Percentiles rank a stretch among this genome's conserved stretches.
phyloP scores from a whole-genome alignment of 495 filamentous ascomycete species.

The Staphylotrichum tortipilum region DNA sequence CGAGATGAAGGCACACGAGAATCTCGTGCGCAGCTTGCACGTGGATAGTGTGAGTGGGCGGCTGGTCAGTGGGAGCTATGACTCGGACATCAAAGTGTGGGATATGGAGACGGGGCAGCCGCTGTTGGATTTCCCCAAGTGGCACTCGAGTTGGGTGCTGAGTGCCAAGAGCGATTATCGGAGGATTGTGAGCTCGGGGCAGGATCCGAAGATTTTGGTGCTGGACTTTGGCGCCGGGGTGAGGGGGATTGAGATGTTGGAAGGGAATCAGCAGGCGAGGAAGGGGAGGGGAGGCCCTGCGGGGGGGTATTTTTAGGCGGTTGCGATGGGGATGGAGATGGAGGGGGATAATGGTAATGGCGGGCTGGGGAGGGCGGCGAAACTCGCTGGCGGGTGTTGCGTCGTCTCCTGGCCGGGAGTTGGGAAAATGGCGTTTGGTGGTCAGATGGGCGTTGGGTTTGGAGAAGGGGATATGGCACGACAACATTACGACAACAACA shows the following conservation, averaged over 20 bases:
- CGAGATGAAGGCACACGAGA: conserved; percentile 66
- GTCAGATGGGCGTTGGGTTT: too few relatives aligned
- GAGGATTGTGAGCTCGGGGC: conserved; percentile 84
- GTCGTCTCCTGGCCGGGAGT: too few relatives aligned
- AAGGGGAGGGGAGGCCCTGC: neutral
- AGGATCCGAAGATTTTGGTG: conserved; percentile 84
- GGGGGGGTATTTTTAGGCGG: neutral
- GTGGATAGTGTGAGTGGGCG: conserved; percentile 75
- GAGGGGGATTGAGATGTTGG: conserved; percentile 44
- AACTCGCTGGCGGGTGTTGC: too few relatives aligned
- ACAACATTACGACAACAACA: too few relatives aligned
- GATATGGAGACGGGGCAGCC: conserved; percentile 66
- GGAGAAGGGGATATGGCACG: too few relatives aligned
- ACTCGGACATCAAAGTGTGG: conserved; percentile 86
- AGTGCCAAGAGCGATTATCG: conserved; percentile 92
- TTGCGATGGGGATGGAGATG: neutral
- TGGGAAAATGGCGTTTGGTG: too few relatives aligned
- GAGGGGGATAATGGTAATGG: too few relatives aligned
- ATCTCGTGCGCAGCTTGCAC: conserved; percentile 79
- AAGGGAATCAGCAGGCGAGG: conserved; percentile 34
- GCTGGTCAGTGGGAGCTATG: conserved; percentile 85
- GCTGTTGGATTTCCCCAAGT: conserved; percentile 70
- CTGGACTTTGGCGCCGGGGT: conserved; percentile 72
- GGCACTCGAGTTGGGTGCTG: conserved; percentile 93
- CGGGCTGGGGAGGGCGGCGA: too few relatives aligned